Evolutionary conservation across 768 basidiomycete species (phyloP).

Genomic region (Epithele typhae): DNA sequence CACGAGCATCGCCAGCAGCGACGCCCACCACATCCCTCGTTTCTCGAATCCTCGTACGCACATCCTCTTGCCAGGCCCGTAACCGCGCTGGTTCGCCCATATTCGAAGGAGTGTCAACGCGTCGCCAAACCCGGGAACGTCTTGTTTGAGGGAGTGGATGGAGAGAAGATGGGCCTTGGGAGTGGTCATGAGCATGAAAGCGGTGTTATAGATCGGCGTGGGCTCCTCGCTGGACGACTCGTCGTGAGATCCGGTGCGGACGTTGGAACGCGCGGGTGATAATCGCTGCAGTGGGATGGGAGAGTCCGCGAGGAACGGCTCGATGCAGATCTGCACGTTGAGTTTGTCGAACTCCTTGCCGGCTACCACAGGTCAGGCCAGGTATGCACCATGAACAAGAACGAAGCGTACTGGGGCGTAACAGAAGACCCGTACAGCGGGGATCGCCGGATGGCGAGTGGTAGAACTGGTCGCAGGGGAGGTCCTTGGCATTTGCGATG

Average conservation of each 20-base stretch:
- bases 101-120: constrained; percentile 77
- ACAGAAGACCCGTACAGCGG: constrained; percentile 59
- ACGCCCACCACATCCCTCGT: constrained; percentile 65
- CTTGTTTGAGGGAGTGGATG: constrained; percentile 41
- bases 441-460: constrained; percentile 56
- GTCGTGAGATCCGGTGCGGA: constrained; percentile 38
- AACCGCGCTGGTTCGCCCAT: constrained; percentile 89
- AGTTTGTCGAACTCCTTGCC: constrained; percentile 58
- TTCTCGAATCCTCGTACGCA: constrained; percentile 70
- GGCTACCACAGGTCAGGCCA: too few relatives aligned
- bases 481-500: constrained; percentile 40
- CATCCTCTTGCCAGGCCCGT: constrained; percentile 49
- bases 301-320: constrained; percentile 59
- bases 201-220: constrained; percentile 80
- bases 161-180: constrained; percentile 45
- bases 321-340: constrained; percentile 67
- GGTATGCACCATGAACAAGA: background rate
- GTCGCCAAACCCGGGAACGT: constrained; percentile 59
- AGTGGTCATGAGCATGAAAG: constrained; percentile 51
- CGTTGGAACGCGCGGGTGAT: constrained; percentile 71
- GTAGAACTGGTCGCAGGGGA: constrained; percentile 60
- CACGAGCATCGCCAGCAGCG: constrained; percentile 55
- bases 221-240: constrained; percentile 26
- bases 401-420: constrained; percentile 36
- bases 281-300: constrained; percentile 67